Evolutionary conservation across 2,329 filamentous ascomycete genomes (phyloP), one percentile per base, ranked within the genome.

Genomic region (Nemania sp.): DNA sequence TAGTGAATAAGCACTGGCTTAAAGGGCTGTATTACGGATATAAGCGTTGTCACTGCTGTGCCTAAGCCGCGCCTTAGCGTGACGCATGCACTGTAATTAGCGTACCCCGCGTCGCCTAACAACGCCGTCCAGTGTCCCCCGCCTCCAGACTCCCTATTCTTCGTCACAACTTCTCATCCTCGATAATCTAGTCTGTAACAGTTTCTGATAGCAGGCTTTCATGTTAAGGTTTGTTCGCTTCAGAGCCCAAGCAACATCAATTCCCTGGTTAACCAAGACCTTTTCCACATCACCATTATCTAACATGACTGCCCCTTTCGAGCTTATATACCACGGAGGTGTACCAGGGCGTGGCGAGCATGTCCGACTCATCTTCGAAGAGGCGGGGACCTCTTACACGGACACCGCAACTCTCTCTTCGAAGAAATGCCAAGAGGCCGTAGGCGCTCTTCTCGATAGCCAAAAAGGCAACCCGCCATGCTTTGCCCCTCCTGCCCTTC

Each of bases 321-420:
- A 84, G 59, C 78, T 89, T 54, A 75, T 88, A 67, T 90, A 91
- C 77, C 88, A 86, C 78, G 84, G 86, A 17, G 72, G 69, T 17
- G 73, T 90, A 15, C 88, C 89, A 20, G 89, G 89, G 30, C 85
- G 89, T 39, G 88, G 84, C 57, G 89, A 92, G 66, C 82, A 83
- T 67, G 73, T 91, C 66, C 86, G 89, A 14, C 80, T 92, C n/a
- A 77, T 77, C 24, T 82, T 92, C 62, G 88, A 91, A 73, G 86
- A 87, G 46, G 77, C 84, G 11, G 78, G 79, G 17, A 80, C 80
- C 1, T 67, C 79, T 6, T 91, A 90, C 75, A 80, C 70, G 36
- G 88, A 91, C 71, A 73, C 76, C 3, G 75, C 77, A 6, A 50
- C 33, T 17, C 42, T 49, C 1, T 37, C 46, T 14, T n/a, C 43